Evolutionary conservation across 73 alveolate genomes (phyloP).

Genomic region (Tetrahymena malaccensis): DNA sequence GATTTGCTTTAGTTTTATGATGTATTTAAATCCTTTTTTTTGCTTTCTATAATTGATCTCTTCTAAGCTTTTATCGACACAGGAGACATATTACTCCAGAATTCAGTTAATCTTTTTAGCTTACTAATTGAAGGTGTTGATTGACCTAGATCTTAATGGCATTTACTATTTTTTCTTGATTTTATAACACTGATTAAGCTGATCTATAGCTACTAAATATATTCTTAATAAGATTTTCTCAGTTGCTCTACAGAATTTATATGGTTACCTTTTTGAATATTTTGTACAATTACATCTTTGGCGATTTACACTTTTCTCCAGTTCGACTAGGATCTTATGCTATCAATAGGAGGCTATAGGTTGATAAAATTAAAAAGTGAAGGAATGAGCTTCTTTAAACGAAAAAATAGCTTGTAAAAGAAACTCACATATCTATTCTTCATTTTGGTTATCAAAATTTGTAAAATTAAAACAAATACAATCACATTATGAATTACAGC

Average conservation of each 20-base stretch:
- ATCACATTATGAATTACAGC: not conserved
- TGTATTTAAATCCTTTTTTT: not conserved
- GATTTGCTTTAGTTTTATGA: not conserved
- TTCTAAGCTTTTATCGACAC: not conserved
- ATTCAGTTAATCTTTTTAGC: not conserved
- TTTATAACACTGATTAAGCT: not conserved
- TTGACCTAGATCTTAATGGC: not conserved
- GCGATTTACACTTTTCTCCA: not conserved
- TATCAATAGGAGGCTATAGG: not conserved
- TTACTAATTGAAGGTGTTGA: not conserved
- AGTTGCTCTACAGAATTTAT: not conserved
- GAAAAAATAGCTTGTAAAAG: not conserved
- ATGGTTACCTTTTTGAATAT: not conserved
- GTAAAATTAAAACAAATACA: not conserved
- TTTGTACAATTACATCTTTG: not conserved
- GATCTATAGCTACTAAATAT: not conserved
- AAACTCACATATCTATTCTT: not conserved
- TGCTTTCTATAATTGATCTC: not conserved
- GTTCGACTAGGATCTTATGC: not conserved
- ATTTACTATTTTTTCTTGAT: not conserved
- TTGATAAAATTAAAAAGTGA: not conserved
- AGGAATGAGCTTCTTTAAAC: not conserved
- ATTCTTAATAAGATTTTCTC: not conserved
- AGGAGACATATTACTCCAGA: not conserved
- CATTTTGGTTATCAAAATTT: not conserved